Conservation (phyloP, 2,329 filamentous ascomycete species). For the Apiospora pterosperma region DNA sequence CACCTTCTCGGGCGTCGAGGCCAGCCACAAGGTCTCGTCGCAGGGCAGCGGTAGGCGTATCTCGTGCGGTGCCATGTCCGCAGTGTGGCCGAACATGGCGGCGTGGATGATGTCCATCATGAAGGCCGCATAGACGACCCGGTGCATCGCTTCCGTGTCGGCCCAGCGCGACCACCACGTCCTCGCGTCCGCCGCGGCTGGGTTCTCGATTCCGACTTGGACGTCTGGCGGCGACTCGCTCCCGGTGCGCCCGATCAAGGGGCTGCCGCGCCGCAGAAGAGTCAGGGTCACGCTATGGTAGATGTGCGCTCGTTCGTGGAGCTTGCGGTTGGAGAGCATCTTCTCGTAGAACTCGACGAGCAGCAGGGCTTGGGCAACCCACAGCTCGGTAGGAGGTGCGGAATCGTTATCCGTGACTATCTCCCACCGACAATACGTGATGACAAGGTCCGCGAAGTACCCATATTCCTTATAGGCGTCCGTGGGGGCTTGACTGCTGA, state of each 20-base stretch:
- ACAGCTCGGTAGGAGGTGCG: slow-evolving; percentile 77
- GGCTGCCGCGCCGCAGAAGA: slow-evolving; percentile 80
- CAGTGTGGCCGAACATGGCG: slow-evolving; percentile 87
- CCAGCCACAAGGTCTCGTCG: slow-evolving; percentile 83
- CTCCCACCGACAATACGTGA: slow-evolving; percentile 74
- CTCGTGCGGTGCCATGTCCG: slow-evolving; percentile 88
- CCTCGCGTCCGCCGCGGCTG: slow-evolving; percentile 35
- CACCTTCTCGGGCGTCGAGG: slow-evolving; percentile 72
- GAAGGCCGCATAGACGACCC: slow-evolving; percentile 85
- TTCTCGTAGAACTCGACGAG: slow-evolving; percentile 89
- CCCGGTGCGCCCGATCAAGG: slow-evolving; percentile 75
- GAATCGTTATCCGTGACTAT: slow-evolving; percentile 81
- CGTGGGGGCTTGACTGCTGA: slow-evolving; percentile 62
- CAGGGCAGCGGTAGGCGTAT: slow-evolving; percentile 83
- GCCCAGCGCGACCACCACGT: slow-evolving; percentile 85
- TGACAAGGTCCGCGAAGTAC: slow-evolving; percentile 56
- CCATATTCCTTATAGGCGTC: slow-evolving; percentile 44
- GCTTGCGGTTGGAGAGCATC: slow-evolving; percentile 76
- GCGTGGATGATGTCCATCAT: slow-evolving; percentile 87
- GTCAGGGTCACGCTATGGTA: slow-evolving; percentile 85
- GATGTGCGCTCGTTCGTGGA: slow-evolving; percentile 87
- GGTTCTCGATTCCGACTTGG: slow-evolving; percentile 57
- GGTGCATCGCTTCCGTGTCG: slow-evolving; percentile 79
- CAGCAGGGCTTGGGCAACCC: slow-evolving; percentile 82
- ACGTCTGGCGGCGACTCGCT: slow-evolving; percentile 74